Base-by-base conservation (phyloP, 305 asterid genomes). In the Stenogyne calaminthoides region DNA sequence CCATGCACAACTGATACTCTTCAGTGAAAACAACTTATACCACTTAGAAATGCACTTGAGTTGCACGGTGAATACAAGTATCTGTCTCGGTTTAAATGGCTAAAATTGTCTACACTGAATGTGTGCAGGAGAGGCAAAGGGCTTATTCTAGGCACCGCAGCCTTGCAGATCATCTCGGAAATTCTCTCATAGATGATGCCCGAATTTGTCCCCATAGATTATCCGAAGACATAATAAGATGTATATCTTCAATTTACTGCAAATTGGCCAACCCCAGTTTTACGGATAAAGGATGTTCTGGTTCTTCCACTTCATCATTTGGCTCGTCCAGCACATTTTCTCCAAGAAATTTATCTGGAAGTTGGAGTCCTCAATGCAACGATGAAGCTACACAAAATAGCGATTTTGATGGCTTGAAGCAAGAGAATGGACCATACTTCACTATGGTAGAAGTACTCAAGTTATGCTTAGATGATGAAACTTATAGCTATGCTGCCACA, bases 191-290 rank as follows among this genome's bases (percentile, higher is more conserved):
- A 8, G 89, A 85, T 49, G 83, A 85, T 73, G 77, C 88, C 58
- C 82, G 72, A 3, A 60, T 68, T 67, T 75, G 68, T 79, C 98
- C 97, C 0, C 87, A 82, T 76, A 82, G 78, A 66, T 81, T 91
- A 52, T 93, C 98, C 5, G 93, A 84, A 75, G 92, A 85, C 69
- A 91, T 93, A 36, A 65, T 93, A 42, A 83, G 83, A 83, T 91
- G 97, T 71, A 82, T 93, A 77, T 87, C 92, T 58, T 91, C 91
- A 4, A 91, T 93, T 61, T 93, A 89, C 87, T 88, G 92, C 84
- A 91, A 86, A 84, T 76, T 93, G 82, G 86, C 93, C 72, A 67
- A 82, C 70, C 89, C 90, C 29, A 20, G 22, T 46, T 51, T 22
- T 64, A 34, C 73, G 4, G 55, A 69, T 72, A 89, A 81, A 73